phyloP scores from a whole-genome alignment of 2,329 filamentous ascomycete genomes.

The Acephala macrosclerotiorum region DNA sequence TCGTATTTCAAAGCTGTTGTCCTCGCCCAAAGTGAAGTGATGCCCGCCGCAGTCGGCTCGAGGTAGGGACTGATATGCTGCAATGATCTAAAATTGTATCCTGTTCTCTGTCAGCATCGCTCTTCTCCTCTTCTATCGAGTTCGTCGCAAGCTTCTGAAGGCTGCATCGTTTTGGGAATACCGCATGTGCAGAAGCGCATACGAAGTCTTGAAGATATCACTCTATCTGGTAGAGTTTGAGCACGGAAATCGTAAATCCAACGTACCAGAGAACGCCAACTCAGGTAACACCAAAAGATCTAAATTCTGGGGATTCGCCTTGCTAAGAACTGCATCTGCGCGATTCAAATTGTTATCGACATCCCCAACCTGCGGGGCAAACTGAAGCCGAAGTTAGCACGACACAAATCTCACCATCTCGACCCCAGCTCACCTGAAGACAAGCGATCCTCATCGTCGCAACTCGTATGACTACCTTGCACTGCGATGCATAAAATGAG shows the following conservation, averaged over 20 bases:
- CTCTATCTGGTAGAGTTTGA: too few species aligned
- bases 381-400: too few species aligned
- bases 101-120: conserved; percentile 19
- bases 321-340: conserved; percentile 69
- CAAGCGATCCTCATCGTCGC: conserved; percentile 36
- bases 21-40: conserved; percentile 75
- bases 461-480: background rate
- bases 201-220: too few species aligned
- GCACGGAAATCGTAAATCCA: too few species aligned
- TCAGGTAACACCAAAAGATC: conserved; percentile 80
- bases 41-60: conserved; percentile 70
- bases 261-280: conserved; percentile 74
- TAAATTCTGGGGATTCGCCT: conserved; percentile 59
- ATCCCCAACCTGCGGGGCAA: conserved; percentile 74
- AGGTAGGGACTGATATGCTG: conserved; percentile 73
- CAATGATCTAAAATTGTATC: conserved; percentile 80
- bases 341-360: conserved; percentile 73
- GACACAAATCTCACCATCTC: too few species aligned
- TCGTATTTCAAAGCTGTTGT: conserved; percentile 69
- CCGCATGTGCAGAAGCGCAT: too few species aligned
- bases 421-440: too few species aligned
- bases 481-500: conserved; percentile 11
- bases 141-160: too few species aligned
- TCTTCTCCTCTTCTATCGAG: too few species aligned
- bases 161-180: too few species aligned